Base-by-base conservation (phyloP, 1,284 basidiomycete species). In the Apiotrichum akiyoshidainum region DNA sequence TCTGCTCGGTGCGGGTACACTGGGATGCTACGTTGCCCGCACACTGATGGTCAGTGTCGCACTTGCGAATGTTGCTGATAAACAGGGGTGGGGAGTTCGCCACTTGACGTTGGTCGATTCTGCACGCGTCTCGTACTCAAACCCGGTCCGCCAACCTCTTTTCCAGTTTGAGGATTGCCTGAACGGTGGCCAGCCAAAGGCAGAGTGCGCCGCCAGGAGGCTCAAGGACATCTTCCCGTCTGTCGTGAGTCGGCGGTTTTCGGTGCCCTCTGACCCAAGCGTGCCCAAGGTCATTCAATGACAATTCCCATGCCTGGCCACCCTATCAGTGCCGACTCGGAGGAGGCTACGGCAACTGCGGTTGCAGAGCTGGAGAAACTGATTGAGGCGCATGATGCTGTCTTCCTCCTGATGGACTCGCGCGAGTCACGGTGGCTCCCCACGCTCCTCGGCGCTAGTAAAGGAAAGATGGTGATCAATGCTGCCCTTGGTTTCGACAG, bases 241-340 rank as follows among this genome's bases (percentile, higher is more conserved):
- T 1, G 85, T 97, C 2, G 92, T 94, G 63, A 64, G 88, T 83
- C 0, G 31, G 14, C 12, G 16, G 5, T 33, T 8, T 16, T 10
- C 21, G 21, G 14, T 26, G n/a, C 17, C 6, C 11, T 39, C 21
- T 26, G 46, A 35, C 65, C 17, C 17, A 7, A 94, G 90, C 87
- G 92, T 58, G 85, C 92, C 0, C 82, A 80, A 0, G 94, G 91
- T 0, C 80, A 88, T 65, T 81, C 83, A 13, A 79, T 99, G 13
- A 84, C 85, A 16, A 89, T 99, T 60, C 95, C 96, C 0, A 99
- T 99, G 95, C 96, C 96, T 0, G 96, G 96, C 0, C 95, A 99
- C 70, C 93, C 93, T 0, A 83, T 98, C 53, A 85, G 81, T 2
- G 47, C 83, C 0, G 73, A 80, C 0, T 72, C 86, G 3, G 82